Evolutionary conservation across 768 basidiomycete species (phyloP), one percentile per base, ranked within the genome.

Genomic region (Strobilomyces echinocephalus): DNA sequence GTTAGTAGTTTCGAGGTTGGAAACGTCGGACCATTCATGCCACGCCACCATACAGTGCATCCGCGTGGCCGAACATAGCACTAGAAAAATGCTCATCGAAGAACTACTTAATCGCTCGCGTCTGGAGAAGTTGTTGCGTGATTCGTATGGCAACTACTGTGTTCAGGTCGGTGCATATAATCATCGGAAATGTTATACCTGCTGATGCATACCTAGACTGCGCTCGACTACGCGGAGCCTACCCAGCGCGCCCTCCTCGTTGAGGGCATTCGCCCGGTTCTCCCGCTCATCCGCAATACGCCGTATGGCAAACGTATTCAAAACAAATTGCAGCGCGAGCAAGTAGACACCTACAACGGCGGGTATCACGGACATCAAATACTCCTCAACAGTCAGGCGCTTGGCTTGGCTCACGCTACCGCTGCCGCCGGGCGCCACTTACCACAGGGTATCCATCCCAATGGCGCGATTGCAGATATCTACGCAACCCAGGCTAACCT

Each of bases 241-340:
- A 77, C 71, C 20, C 97, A 99, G 70, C 87, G 97, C 54, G 83
- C 87, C 5, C 79, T 94, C 57, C 85, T 99, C 24, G 92, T 99
- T 18, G 95, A 98, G 66, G 92, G 91, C 61, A 99, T 99, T 69
- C 88, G 97, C 46, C 97, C 97, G n/a, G 93, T 98, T 56, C 80
- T 99, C 24, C 97, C 97, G 3, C 80, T 97, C 63, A 99, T 99
- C 67, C 89, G 97, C 65, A 99, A 99, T 74, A 99, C 97, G 10
- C 97, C 97, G 8, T 99, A 99, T 63, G 97, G 97, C 62, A 99
- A 99, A 77, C 87, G 97, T 41, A 99, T 99, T 65, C 95, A 97
- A 72, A 95, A 94, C 77, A 97, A 97, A 74, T 76, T 98, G 50
- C 95, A 97, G 72, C 91, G 95, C 53, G 94, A 95, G 73, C 89